Percentiles rank a stretch among this genome's conserved stretches.
phyloP scores from a whole-genome alignment of 208 protist genomes.

The Trypanosoma boissoni region DNA sequence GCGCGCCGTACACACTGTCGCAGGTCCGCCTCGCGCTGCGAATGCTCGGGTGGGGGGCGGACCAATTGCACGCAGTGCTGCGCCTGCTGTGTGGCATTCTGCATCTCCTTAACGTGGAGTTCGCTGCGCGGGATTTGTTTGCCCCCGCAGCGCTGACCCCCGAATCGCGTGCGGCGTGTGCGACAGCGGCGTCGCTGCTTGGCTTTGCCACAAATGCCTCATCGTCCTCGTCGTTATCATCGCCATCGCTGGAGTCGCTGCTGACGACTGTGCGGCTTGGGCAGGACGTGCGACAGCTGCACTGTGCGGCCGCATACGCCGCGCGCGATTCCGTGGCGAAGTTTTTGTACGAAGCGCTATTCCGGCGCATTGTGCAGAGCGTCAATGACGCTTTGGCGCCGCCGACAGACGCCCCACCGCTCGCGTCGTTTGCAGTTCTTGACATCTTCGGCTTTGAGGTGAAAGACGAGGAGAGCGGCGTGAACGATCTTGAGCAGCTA shows the following conservation, averaged over 20 bases:
- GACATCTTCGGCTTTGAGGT: conserved; percentile 30
- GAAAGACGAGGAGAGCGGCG: conserved; percentile 11
- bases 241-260: conserved; percentile 2
- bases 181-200: conserved; percentile 4
- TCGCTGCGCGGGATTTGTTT: conserved; percentile 26
- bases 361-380: conserved; percentile 3
- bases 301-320: conserved; percentile 14
- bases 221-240: too few relatives aligned
- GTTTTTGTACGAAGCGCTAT: conserved; percentile 23
- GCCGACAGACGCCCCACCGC: background rate
- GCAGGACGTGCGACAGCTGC: conserved; percentile 18
- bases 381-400: conserved; percentile 12
- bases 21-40: conserved; percentile 36
- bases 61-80: conserved; percentile 30
- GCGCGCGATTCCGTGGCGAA: conserved; percentile 16
- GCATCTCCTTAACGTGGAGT: conserved; percentile 65
- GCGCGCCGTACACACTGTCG: conserved; percentile 23
- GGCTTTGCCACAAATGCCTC: conserved; percentile 8
- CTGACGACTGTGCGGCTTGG: conserved; percentile 18
- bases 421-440: conserved; percentile 9
- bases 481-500: conserved; percentile 25
- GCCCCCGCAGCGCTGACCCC: conserved; percentile 5
- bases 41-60: conserved; percentile 21
- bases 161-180: conserved; percentile 4
- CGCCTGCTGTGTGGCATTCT: conserved; percentile 54